These are phyloP conservation scores for Aspergillus hiratsukae DNA, from an alignment of 2,329 filamentous ascomycete genomes.

Conservation along the genomic window DNA sequence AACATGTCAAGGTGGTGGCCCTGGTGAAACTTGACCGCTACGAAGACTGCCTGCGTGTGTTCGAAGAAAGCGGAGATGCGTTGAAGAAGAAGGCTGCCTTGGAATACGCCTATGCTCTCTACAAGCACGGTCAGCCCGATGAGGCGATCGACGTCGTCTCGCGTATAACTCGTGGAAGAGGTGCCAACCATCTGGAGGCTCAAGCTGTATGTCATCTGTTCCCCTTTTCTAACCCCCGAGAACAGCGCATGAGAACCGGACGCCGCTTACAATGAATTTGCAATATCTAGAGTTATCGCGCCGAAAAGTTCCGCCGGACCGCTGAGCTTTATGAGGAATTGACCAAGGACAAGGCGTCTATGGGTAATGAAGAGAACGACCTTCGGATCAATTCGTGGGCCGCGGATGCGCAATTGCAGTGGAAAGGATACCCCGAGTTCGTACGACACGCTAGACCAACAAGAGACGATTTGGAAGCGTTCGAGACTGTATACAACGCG, in stretches of 20 bases:
- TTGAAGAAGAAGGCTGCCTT: conserved; percentile 53
- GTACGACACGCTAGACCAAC: conserved; percentile 51
- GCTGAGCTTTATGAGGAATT: conserved; percentile 52
- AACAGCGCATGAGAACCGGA: background rate
- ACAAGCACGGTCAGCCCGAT: conserved; percentile 54
- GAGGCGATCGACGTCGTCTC: conserved; percentile 52
- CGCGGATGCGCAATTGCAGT: conserved; percentile 58
- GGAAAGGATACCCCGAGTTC: conserved; percentile 50
- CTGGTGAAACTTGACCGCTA: conserved; percentile 61
- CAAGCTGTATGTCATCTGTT: conserved; percentile 47
- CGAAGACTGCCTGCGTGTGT: conserved; percentile 54
- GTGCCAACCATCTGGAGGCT: conserved; percentile 56
- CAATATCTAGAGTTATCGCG: conserved; percentile 46
- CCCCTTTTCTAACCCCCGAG: background rate
- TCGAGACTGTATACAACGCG: conserved; percentile 63
- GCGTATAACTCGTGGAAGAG: conserved; percentile 40
- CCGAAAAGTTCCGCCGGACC: conserved; percentile 55
- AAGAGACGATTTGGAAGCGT: conserved; percentile 58
- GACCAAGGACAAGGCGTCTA: conserved; percentile 34
- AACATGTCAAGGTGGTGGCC: conserved; percentile 57
- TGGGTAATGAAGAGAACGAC: conserved; percentile 53
- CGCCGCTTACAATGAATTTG: background rate
- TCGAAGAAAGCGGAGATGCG: conserved; percentile 51
- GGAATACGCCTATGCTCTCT: conserved; percentile 61
- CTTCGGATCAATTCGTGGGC: conserved; percentile 59